Evolutionary conservation across 2,329 filamentous ascomycete species (phyloP).

Genomic region (Colletotrichum incanum): DNA sequence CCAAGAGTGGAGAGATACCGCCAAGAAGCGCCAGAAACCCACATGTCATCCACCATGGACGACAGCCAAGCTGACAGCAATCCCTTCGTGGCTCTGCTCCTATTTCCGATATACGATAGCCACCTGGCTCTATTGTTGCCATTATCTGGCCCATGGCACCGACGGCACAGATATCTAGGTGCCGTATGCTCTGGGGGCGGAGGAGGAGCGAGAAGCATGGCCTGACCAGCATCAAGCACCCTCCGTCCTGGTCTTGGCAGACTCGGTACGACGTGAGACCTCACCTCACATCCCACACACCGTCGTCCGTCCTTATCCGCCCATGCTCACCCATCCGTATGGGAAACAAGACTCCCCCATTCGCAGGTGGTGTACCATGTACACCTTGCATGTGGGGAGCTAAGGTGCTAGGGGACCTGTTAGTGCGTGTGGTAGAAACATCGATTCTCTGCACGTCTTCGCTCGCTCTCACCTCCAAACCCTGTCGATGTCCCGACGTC

Average conservation of each 20-base stretch:
- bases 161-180: conserved; percentile 13
- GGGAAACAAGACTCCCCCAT: conserved; percentile 32
- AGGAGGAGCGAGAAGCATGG: not conserved
- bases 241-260: conserved; percentile 20
- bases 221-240: conserved; percentile 13
- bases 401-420: conserved; percentile 39
- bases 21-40: conserved; percentile 30
- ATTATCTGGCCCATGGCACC: conserved; percentile 27
- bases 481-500: conserved; percentile 35
- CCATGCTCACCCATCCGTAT: conserved; percentile 30
- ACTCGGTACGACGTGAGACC: conserved; percentile 39
- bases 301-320: conserved; percentile 32
- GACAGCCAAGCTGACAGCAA: conserved; percentile 28
- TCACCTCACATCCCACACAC: conserved; percentile 39
- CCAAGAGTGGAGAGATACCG: conserved; percentile 22
- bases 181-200: conserved; percentile 9
- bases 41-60: conserved; percentile 33
- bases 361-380: conserved; percentile 23
- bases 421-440: conserved; percentile 42
- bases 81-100: conserved; percentile 13
- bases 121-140: conserved; percentile 22
- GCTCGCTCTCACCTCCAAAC: conserved; percentile 26
- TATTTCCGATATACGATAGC: conserved; percentile 19
- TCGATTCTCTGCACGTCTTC: conserved; percentile 38
- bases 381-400: conserved; percentile 42